Base-by-base conservation (phyloP, 2,329 filamentous ascomycete genomes). In the Monosporascus sp. region DNA sequence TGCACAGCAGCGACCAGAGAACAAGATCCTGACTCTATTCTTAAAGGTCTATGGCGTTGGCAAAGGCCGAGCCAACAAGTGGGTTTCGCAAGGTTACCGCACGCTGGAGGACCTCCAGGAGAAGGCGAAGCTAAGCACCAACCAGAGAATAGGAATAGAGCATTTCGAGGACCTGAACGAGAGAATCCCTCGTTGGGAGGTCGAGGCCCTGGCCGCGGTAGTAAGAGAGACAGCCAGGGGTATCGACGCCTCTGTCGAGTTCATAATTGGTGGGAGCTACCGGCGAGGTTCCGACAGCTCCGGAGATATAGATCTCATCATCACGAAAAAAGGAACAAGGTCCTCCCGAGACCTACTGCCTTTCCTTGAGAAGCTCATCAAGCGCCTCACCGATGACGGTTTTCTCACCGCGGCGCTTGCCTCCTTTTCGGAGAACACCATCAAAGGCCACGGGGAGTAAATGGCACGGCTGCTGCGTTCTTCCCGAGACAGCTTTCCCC, bases 391-490 rank as follows among this genome's bases (percentile, higher is more conserved):
- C 41, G 62, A 69, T 1, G 67, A 75, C 5, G 78, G 75, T 0
- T 95, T 96, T 62, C 76, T 97, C 4, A 86, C 87, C 49, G 84
- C 79, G 2, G 78, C 80, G 1, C 78, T 97, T 8, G 86, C 89
- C 0, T 78, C 80, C 7, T 73, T 79, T 31, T 65, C 70, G 31
- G 50, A 60, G 9, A 57, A 61, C 35, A 73, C 72, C 7, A 72
- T 72, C n/a, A 73, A 74, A 17, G 60, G 63, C 14, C 60, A 62
- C 7, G 69, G 81, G 81, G 0, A 88, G 85, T 24, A 95, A 94
- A 72, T 97, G 90, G 90, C 89, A 95, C 59, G 92, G 93, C 3
- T 92, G 88, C 50, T 94, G 88, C 39, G 81, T 85, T 11, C 74
- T 96, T 0, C 87, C 89, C 0, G 53, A 62, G 50, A 58, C 60